Conservation (phyloP, 2,329 filamentous ascomycete species). For the Seiridium unicorne region DNA sequence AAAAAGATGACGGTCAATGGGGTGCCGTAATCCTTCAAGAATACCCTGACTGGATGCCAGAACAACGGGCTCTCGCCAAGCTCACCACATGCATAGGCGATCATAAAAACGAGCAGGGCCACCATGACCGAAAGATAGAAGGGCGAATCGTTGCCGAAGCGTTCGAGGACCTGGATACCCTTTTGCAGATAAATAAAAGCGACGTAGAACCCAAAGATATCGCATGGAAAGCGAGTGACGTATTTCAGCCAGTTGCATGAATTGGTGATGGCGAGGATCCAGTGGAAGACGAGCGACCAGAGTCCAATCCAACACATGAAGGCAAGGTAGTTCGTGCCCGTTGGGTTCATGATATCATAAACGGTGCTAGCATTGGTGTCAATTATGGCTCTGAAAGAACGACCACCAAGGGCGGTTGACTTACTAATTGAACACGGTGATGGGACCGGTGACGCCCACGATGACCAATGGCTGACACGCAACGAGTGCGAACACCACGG, state of each 20-base stretch:
- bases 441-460: slow-evolving; percentile 86
- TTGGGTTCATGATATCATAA: slow-evolving; percentile 79
- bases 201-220: slow-evolving; percentile 93
- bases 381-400: slow-evolving; percentile 1
- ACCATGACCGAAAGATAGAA: slow-evolving; percentile 80
- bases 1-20: slow-evolving; percentile 84
- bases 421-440: slow-evolving; percentile 88
- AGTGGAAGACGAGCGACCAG: slow-evolving; percentile 85
- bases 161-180: slow-evolving; percentile 79
- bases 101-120: slow-evolving; percentile 73
- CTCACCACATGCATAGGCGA: slow-evolving; percentile 71
- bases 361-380: slow-evolving; percentile 58
- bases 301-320: slow-evolving; percentile 94
- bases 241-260: slow-evolving; percentile 86
- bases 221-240: slow-evolving; percentile 87
- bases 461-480: slow-evolving; percentile 86
- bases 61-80: slow-evolving; percentile 77
- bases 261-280: slow-evolving; percentile 79
- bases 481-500: slow-evolving; percentile 76
- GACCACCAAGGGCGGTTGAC: slow-evolving; percentile 17
- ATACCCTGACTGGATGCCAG: slow-evolving; percentile 71
- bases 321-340: slow-evolving; percentile 76
- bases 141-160: slow-evolving; percentile 65
- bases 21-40: slow-evolving; percentile 87
- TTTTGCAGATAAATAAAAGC: slow-evolving; percentile 91